A percentile compares a stretch with the other conserved stretches of the same genome.
These are phyloP conservation scores for Xylaria curta DNA, from an alignment of 495 filamentous ascomycete species.

Conservation along the genomic window DNA sequence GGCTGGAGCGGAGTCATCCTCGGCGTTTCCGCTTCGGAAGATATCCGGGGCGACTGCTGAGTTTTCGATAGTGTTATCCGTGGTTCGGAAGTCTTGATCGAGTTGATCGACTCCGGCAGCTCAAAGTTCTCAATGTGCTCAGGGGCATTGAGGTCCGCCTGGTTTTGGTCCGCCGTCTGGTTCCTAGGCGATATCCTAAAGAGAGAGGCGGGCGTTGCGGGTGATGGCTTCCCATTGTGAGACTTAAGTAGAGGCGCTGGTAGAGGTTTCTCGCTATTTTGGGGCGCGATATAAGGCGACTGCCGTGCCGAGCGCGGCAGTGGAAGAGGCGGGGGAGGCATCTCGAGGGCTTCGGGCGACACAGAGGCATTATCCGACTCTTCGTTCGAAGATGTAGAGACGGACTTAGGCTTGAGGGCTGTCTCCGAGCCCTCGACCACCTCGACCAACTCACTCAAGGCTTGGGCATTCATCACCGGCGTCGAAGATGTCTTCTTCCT, in stretches of 20 bases:
- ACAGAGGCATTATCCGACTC: constrained; percentile 61
- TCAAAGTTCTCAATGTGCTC: constrained; percentile 72
- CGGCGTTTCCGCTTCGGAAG: constrained; percentile 39
- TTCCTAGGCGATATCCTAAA: constrained; percentile 67
- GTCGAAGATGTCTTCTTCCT: constrained; percentile 66
- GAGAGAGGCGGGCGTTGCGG: constrained; percentile 84
- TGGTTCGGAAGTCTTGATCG: constrained; percentile 39
- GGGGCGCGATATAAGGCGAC: constrained; percentile 57
- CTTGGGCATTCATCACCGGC: constrained; percentile 61
- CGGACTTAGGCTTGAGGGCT: constrained; percentile 39
- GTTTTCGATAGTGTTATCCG: constrained; percentile 56
- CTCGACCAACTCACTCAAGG: constrained; percentile 59
- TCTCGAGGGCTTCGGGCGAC: constrained; percentile 62
- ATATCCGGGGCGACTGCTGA: constrained; percentile 42
- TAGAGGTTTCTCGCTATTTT: constrained; percentile 36
- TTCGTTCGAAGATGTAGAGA: constrained; percentile 47
- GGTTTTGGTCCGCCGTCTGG: constrained; percentile 39
- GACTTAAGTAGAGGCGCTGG: constrained; percentile 33
- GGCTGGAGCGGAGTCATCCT: constrained; percentile 50
- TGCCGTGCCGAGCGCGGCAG: constrained; percentile 52
- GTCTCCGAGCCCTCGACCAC: constrained; percentile 32
- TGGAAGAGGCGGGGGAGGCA: constrained; percentile 64
- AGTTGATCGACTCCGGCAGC: constrained; percentile 68
- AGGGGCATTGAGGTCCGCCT: constrained; percentile 51
- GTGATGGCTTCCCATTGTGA: constrained; percentile 51